phyloP scores from a whole-genome alignment of 371 early-diverging fungal species.

The Actinomortierella ambigua region DNA sequence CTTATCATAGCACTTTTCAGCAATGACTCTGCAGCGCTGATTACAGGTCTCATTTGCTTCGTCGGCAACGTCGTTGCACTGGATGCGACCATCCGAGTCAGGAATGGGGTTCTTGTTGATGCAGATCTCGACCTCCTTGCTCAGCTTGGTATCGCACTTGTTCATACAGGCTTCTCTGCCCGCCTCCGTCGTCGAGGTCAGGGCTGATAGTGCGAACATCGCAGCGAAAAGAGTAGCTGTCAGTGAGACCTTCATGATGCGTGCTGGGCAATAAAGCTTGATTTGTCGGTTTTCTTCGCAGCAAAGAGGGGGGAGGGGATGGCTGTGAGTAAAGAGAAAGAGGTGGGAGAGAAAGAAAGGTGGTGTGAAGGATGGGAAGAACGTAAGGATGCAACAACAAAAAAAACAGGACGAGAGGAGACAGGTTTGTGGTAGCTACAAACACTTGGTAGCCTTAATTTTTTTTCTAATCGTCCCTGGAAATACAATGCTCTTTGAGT shows the following conservation, averaged over 20 bases:
- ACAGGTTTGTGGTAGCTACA: too few species aligned
- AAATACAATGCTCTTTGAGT: too few species aligned
- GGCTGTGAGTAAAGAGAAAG: neutral
- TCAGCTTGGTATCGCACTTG: neutral
- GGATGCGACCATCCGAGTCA: conserved; percentile 10
- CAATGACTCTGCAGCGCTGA: neutral
- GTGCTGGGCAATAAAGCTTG: neutral
- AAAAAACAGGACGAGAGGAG: conserved; percentile 2
- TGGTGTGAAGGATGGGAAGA: conserved; percentile 2
- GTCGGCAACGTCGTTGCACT: neutral
- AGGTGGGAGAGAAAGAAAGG: conserved; percentile 2
- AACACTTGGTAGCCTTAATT: too few species aligned
- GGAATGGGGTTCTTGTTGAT: conserved; percentile 8
- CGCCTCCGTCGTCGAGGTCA: conserved; percentile 7
- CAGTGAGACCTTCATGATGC: conserved; percentile 6
- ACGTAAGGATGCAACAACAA: conserved; percentile 1
- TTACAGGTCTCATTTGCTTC: neutral
- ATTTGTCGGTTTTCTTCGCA: too few species aligned
- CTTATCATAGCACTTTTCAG: conserved; percentile 1
- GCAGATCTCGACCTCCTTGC: conserved; percentile 8
- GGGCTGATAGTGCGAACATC: neutral
- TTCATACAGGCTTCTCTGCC: neutral
- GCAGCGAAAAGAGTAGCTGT: conserved; percentile 8
- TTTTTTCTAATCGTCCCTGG: too few species aligned
- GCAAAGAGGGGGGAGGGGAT: too few species aligned